These are phyloP conservation scores for Priceomyces carsonii DNA, from an alignment of 805 yeast genomes.

Conservation along the genomic window DNA sequence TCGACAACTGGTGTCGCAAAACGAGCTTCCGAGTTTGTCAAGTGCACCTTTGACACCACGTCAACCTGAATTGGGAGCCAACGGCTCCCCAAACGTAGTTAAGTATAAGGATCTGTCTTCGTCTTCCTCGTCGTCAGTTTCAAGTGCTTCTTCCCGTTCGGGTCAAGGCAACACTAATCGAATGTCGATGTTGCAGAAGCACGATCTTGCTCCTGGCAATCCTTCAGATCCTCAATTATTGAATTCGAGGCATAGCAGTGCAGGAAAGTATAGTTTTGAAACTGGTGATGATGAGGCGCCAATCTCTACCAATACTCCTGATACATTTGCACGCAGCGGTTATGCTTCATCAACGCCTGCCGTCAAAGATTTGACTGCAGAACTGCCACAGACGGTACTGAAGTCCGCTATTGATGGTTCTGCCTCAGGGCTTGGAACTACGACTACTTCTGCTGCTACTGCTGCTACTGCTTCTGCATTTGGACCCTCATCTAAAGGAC, in stretches of 20 bases:
- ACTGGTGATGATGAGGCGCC: constrained; percentile 39
- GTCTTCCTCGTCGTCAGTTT: constrained; percentile 8
- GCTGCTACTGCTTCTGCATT: constrained; percentile 8
- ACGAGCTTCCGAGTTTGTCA: constrained; percentile 1
- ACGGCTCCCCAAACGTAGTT: constrained; percentile 37
- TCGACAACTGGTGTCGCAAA: constrained; percentile 1
- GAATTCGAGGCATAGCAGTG: constrained; percentile 17
- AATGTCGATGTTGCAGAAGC: constrained; percentile 33
- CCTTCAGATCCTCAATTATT: constrained; percentile 10
- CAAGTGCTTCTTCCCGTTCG: constrained; percentile 17
- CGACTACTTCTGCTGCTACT: constrained; percentile 9
- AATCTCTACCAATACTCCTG: constrained; percentile 24
- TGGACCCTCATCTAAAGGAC: too few species aligned
- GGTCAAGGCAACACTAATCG: constrained; percentile 23
- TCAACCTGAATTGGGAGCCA: constrained; percentile 8
- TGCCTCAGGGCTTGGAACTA: constrained; percentile 7
- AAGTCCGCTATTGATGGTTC: neutral
- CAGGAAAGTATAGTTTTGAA: constrained; percentile 38
- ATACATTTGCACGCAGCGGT: constrained; percentile 10
- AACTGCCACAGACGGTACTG: neutral
- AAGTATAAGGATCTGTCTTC: constrained; percentile 31
- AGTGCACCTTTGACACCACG: constrained; percentile 9
- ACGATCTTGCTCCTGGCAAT: constrained; percentile 23
- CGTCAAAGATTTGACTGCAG: neutral
- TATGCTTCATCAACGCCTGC: constrained; percentile 3